Evolutionary conservation across 345 rosid species (phyloP).

Genomic region (Carallia brachiata): DNA sequence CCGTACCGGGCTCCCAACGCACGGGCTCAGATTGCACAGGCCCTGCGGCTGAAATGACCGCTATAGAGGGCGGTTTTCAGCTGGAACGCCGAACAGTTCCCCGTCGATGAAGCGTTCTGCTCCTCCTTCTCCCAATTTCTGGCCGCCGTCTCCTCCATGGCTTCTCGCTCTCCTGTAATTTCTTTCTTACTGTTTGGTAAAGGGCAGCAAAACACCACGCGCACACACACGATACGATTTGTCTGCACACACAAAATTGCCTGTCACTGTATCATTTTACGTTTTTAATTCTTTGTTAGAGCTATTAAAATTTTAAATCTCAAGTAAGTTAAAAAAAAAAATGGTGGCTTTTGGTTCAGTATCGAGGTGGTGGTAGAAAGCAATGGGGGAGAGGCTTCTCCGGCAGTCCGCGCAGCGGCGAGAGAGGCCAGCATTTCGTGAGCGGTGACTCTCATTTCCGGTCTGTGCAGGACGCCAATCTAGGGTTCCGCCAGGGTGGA

Average conservation of each 20-base stretch:
- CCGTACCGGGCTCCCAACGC: too few relatives aligned
- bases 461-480: conserved; percentile 47
- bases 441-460: conserved; percentile 49
- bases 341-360: conserved; percentile 34
- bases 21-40: too few relatives aligned
- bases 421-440: conserved; percentile 33
- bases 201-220: neutral
- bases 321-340: neutral
- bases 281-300: neutral
- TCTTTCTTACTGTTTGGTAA: neutral
- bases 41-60: neutral
- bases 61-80: neutral
- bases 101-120: conserved; percentile 40
- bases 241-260: too few relatives aligned
- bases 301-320: too few relatives aligned
- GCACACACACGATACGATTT: neutral
- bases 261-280: too few relatives aligned
- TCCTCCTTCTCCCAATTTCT: conserved; percentile 18
- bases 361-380: conserved; percentile 50
- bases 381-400: conserved; percentile 58
- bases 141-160: conserved; percentile 40
- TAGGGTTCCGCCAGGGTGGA: conserved; percentile 33
- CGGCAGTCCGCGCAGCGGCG: conserved; percentile 34
- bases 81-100: neutral
- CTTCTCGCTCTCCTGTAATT: conserved; percentile 48